These are phyloP conservation scores for Ogataea wickerhamii DNA, from an alignment of 805 yeast species.

Conservation along the genomic window DNA sequence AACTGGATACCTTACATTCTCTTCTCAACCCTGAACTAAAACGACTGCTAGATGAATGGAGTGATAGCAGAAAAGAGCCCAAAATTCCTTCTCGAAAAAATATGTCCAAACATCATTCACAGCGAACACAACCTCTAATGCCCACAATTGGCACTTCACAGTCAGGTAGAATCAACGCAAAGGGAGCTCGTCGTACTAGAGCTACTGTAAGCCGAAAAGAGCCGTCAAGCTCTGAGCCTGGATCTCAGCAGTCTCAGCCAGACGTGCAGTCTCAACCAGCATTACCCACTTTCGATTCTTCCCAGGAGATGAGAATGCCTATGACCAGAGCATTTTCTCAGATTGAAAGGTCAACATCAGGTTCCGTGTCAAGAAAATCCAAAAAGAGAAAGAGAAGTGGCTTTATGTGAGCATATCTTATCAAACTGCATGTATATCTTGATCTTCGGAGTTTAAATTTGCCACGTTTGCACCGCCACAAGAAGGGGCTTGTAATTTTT, in stretches of 20 bases:
- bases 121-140: not conserved
- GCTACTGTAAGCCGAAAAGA: not conserved
- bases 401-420: conserved; percentile 10
- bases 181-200: not conserved
- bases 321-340: conserved; percentile 5
- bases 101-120: not conserved
- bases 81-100: not conserved
- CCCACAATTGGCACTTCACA: not conserved
- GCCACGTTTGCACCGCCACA: not conserved
- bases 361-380: conserved; percentile 8
- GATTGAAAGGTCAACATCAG: conserved; percentile 2
- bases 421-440: not conserved
- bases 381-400: conserved; percentile 20
- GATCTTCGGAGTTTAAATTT: not conserved
- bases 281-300: conserved; percentile 1
- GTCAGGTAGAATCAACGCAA: not conserved
- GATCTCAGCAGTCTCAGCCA: not conserved
- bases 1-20: conserved; percentile 3
- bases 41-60: conserved; percentile 18
- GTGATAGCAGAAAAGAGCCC: conserved; percentile 4
- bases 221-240: not conserved
- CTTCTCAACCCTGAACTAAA: conserved; percentile 10
- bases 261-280: conserved; percentile 2
- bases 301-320: conserved; percentile 6
- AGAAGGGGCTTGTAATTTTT: no score